These are phyloP conservation scores for Myriosclerotinia duriaeana DNA, from an alignment of 2,329 filamentous ascomycete genomes.

Conservation along the genomic window DNA sequence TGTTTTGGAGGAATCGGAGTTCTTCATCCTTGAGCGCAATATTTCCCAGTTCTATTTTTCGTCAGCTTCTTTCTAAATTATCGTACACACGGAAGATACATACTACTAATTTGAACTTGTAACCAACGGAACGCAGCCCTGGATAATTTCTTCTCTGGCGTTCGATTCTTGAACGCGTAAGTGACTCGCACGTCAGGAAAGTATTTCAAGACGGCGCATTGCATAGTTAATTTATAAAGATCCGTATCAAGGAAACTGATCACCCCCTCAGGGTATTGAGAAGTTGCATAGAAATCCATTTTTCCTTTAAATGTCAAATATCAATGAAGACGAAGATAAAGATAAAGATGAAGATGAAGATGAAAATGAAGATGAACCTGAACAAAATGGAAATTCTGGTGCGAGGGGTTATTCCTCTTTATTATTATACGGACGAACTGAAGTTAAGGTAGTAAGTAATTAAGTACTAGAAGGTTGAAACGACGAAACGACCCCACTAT, in stretches of 20 bases:
- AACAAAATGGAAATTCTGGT: background rate
- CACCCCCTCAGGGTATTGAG: slow-evolving; percentile 70
- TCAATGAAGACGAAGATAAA: slow-evolving; percentile 39
- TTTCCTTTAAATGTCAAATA: slow-evolving; percentile 45
- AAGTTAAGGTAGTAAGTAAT: too few species aligned
- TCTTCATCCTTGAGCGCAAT: slow-evolving; percentile 79
- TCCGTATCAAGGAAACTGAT: slow-evolving; percentile 80
- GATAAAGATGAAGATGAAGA: too few species aligned
- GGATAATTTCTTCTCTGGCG: slow-evolving; percentile 87
- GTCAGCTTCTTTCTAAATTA: slow-evolving; percentile 34
- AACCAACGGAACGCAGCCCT: slow-evolving; percentile 84
- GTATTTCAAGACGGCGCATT: slow-evolving; percentile 92
- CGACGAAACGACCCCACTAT: slow-evolving; percentile 1
- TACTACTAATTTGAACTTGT: slow-evolving; percentile 75
- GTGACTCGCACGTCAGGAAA: slow-evolving; percentile 81
- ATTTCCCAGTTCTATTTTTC: slow-evolving; percentile 68
- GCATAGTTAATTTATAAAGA: slow-evolving; percentile 94
- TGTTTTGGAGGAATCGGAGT: slow-evolving; percentile 70
- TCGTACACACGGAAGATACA: slow-evolving; percentile 35
- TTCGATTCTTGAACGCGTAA: slow-evolving; percentile 94
- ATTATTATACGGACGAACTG: too few species aligned
- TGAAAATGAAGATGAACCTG: too few species aligned
- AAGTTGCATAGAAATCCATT: slow-evolving; percentile 69
- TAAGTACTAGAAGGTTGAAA: too few species aligned
- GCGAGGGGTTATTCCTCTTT: slow-evolving; percentile 44